Base-by-base conservation (phyloP, 768 basidiomycete species). In the Tephrocybe rancida region DNA sequence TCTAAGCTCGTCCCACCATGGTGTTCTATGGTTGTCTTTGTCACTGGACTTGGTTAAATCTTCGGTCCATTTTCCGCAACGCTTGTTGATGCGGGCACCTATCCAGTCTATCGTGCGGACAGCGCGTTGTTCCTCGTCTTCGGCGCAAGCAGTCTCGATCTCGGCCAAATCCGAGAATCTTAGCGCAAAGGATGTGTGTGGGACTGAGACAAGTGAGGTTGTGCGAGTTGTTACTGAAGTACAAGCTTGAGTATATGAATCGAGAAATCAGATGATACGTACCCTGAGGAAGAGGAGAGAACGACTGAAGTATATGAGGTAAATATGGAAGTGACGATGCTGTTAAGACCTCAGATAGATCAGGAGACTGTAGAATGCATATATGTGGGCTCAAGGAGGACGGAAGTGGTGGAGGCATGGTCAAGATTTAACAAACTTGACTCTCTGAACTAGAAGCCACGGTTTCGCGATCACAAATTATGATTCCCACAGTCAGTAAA, bases 1-100 rank as follows among this genome's bases (percentile, higher is more conserved):
- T 61, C 79, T 76, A 34, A 94, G 76, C 65, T 94, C 92, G 57
- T 91, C 87, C 92, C 92, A 94, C 92, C 92, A 94, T 1, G 90
- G 91, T 9, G 88, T 84, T 45, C 81, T 73, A 39, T 72, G 50
- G 1, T 61, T 44, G 37, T 79, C 71, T 32, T 67, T 71, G 41
- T 78, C 75, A 10, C 71, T 72, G 3, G 70, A 54, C 26, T 69
- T 74, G 54, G 88, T 83, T 39, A 85, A 64, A 61, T 88, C 84
- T 37, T 85, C 82, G 26, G 90, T 78, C 92, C 92, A 94, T 64
- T 77, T 81, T 7, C 78, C 69, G 54, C 85, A 85, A 52, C 83
- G 78, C 56, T 75, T 78, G 37, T 75, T 70, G 49, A 93, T 85
- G 44, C 92, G 83, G 10, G 83, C 82, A 32, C 87, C 80, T 58